A percentile compares a stretch with the other conserved stretches of the same genome.
These are phyloP conservation scores for Neurospora terricola DNA, from an alignment of 495 filamentous ascomycete species.

Conservation along the genomic window DNA sequence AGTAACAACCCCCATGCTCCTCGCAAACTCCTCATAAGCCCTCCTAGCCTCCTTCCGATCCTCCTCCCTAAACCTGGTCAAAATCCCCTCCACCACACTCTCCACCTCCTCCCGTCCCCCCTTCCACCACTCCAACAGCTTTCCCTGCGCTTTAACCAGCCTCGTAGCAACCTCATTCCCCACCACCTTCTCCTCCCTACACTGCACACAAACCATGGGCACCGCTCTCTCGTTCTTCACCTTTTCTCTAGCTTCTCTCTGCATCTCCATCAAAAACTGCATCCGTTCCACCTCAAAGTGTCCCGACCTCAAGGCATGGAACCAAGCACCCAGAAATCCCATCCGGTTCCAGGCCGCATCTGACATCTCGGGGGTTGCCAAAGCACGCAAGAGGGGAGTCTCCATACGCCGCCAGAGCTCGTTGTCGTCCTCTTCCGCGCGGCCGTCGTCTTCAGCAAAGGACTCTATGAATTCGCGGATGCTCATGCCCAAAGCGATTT, in stretches of 20 bases:
- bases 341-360: neutral
- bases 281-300: neutral
- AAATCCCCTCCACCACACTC: neutral
- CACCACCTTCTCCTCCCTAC: neutral
- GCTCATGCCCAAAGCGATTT: neutral
- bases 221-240: neutral
- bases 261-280: neutral
- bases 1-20: neutral
- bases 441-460: neutral
- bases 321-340: neutral
- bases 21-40: neutral
- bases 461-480: neutral
- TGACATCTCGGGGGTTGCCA: neutral
- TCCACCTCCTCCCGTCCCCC: neutral
- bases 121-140: neutral
- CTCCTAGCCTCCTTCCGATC: neutral
- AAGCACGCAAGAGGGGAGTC: accelerated
- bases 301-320: neutral
- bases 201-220: neutral
- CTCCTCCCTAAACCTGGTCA: neutral
- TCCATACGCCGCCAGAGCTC: neutral
- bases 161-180: neutral
- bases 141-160: neutral
- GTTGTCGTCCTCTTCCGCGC: neutral
- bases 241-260: neutral